A percentile compares a stretch with the other conserved stretches of the same genome.
Conservation (phyloP, 2,329 filamentous ascomycete species). For the Periconia macrospinosa region DNA sequence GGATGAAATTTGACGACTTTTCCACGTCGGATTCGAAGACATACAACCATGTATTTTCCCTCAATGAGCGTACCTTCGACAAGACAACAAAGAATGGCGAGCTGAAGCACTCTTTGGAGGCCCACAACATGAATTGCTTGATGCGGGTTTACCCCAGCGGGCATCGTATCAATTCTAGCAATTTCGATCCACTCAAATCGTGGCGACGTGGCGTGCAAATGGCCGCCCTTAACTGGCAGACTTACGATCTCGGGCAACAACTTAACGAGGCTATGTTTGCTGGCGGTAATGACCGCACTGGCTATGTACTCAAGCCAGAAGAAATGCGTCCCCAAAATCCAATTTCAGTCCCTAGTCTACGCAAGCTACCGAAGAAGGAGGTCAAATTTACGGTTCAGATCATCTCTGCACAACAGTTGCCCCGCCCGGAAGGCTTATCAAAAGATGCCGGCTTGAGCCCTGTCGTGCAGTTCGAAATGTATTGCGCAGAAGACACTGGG, state of each 20-base stretch:
- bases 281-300: slow-evolving; percentile 79
- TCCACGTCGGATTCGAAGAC: slow-evolving; percentile 75
- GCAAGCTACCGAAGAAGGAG: slow-evolving; percentile 75
- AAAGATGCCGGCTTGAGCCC: slow-evolving; percentile 79
- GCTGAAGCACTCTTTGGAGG: slow-evolving; percentile 75
- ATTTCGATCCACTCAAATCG: slow-evolving; percentile 91
- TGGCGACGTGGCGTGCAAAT: slow-evolving; percentile 97
- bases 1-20: slow-evolving; percentile 84
- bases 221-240: slow-evolving; percentile 98
- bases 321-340: slow-evolving; percentile 64
- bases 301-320: slow-evolving; percentile 90
- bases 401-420: slow-evolving; percentile 92
- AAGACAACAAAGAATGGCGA: slow-evolving; percentile 75
- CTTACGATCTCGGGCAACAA: slow-evolving; percentile 92
- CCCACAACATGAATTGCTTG: slow-evolving; percentile 82
- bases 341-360: slow-evolving; percentile 49
- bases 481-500: slow-evolving; percentile 88
- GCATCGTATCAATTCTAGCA: slow-evolving; percentile 80
- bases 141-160: slow-evolving; percentile 93
- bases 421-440: slow-evolving; percentile 75
- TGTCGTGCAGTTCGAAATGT: slow-evolving; percentile 93
- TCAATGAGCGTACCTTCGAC: slow-evolving; percentile 87
- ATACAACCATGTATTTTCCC: slow-evolving; percentile 94
- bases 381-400: slow-evolving; percentile 85
- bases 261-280: slow-evolving; percentile 98